Conservation (phyloP, 2,329 filamentous ascomycete genomes). For the Eutypella sp. region DNA sequence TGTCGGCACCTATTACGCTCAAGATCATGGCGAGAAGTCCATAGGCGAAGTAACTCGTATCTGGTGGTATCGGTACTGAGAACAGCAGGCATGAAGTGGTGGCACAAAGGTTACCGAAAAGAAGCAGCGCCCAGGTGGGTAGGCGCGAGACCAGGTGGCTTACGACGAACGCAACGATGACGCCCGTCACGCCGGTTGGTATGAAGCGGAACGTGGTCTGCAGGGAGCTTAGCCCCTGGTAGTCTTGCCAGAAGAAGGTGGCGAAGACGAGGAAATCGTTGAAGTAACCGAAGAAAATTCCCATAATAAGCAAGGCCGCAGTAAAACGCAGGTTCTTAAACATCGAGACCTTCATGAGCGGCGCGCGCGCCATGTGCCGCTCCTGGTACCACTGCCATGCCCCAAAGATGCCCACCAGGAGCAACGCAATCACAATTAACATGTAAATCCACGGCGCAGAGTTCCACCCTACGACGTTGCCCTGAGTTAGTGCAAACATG, state of each 20-base stretch:
- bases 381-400: slow-evolving; percentile 59
- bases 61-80: slow-evolving; percentile 55
- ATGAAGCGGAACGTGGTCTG: slow-evolving; percentile 66
- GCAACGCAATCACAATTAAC: slow-evolving; percentile 52
- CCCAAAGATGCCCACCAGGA: slow-evolving; percentile 52
- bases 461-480: slow-evolving; percentile 66
- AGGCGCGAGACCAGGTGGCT: slow-evolving; percentile 53
- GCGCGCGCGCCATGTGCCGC: slow-evolving; percentile 41
- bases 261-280: slow-evolving; percentile 64
- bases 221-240: slow-evolving; percentile 55
- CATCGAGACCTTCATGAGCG: slow-evolving; percentile 62
- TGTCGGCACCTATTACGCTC: slow-evolving; percentile 61
- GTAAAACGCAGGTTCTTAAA: slow-evolving; percentile 57
- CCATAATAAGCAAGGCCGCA: slow-evolving; percentile 61
- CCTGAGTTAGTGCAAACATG: slow-evolving; percentile 63
- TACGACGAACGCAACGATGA: slow-evolving; percentile 51
- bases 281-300: slow-evolving; percentile 62
- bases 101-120: slow-evolving; percentile 52
- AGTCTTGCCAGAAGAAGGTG: slow-evolving; percentile 68
- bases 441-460: slow-evolving; percentile 56
- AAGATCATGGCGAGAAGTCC: slow-evolving; percentile 63
- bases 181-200: slow-evolving; percentile 57
- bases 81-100: slow-evolving; percentile 55
- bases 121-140: slow-evolving; percentile 52
- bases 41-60: slow-evolving; percentile 62